These are phyloP conservation scores for Antrodiella citrinella DNA, from an alignment of 768 basidiomycete genomes.

Conservation along the genomic window DNA sequence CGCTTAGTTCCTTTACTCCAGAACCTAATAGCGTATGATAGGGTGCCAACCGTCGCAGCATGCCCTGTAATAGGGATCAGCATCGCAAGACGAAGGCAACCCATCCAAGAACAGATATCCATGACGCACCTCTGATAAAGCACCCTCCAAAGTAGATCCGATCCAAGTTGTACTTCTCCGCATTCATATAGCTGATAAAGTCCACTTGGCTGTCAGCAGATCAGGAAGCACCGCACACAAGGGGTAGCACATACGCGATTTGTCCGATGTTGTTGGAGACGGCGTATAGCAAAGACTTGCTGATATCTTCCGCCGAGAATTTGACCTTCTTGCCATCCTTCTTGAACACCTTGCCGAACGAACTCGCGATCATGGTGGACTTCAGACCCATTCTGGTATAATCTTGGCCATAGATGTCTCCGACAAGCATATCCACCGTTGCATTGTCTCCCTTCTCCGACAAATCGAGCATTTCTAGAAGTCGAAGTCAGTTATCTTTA, in stretches of 20 bases:
- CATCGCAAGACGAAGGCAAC: background rate
- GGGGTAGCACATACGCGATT: conserved; percentile 75
- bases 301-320: conserved; percentile 90
- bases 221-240: background rate
- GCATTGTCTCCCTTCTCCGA: conserved; percentile 94
- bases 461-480: conserved; percentile 86
- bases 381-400: conserved; percentile 93
- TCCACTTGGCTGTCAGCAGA: conserved; percentile 4
- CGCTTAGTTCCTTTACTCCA: conserved; percentile 98
- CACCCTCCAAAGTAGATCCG: conserved; percentile 99
- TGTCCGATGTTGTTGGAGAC: conserved; percentile 99
- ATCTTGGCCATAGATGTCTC: conserved; percentile 98
- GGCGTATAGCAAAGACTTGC: conserved; percentile 88
- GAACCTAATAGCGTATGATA: conserved; percentile 98
- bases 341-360: conserved; percentile 97
- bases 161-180: conserved; percentile 94
- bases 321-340: conserved; percentile 71
- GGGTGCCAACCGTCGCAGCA: conserved; percentile 91
- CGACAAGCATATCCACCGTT: conserved; percentile 95
- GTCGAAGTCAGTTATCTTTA: conserved; percentile 6
- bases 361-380: conserved; percentile 95
- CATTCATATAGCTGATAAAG: conserved; percentile 91
- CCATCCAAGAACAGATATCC: background rate
- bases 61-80: conserved; percentile 53
- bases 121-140: conserved; percentile 79